Conservation (phyloP, 345 rosid species). For the Citrus hindsii region DNA sequence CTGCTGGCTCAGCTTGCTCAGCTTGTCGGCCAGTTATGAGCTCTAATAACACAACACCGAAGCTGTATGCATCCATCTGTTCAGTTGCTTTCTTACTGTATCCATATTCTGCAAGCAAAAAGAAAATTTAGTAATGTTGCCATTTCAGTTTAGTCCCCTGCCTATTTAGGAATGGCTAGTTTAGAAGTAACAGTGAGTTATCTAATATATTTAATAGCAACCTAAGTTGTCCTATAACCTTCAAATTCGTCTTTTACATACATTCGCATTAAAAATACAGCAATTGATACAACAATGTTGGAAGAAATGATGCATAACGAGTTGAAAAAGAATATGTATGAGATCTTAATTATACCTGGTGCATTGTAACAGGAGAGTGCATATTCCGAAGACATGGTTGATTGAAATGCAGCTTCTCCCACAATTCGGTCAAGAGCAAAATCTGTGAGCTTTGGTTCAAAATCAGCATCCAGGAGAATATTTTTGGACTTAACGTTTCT, state of each 20-base stretch:
- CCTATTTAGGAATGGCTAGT: too few species aligned
- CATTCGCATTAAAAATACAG: not conserved
- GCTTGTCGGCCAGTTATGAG: conserved; percentile 73
- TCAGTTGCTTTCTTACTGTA: conserved; percentile 79
- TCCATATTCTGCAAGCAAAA: conserved; percentile 54
- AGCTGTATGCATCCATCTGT: conserved; percentile 86
- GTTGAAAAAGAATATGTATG: not conserved
- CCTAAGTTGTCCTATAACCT: not conserved
- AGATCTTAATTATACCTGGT: conserved; percentile 50
- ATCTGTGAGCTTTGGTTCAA: conserved; percentile 78
- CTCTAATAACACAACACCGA: conserved; percentile 80
- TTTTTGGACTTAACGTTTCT: conserved; percentile 75
- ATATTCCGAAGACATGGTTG: conserved; percentile 50
- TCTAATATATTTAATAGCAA: too few species aligned
- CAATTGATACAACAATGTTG: not conserved
- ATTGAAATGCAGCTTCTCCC: conserved; percentile 77
- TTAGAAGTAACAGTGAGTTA: too few species aligned
- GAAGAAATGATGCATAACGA: not conserved
- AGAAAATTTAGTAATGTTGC: too few species aligned
- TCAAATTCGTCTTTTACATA: not conserved
- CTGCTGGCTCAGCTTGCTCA: conserved; percentile 41
- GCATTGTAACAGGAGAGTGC: conserved; percentile 65
- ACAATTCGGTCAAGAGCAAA: conserved; percentile 70
- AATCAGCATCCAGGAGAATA: conserved; percentile 68
- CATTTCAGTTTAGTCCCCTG: too few species aligned